Base-by-base conservation (phyloP, 768 basidiomycete species). In the Boletus sp. region DNA sequence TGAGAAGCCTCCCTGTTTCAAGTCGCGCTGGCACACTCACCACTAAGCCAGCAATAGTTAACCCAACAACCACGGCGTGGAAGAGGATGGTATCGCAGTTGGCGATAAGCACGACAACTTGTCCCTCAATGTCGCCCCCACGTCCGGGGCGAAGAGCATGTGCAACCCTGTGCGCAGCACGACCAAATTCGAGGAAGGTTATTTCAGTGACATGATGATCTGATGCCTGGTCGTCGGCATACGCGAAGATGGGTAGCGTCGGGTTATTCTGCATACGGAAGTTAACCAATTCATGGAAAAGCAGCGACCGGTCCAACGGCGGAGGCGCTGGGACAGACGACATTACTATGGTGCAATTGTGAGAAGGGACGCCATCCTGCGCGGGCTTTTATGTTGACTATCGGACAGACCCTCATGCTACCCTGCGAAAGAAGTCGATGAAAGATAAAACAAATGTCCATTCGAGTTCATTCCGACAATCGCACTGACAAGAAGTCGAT, bases 31-130 rank as follows among this genome's bases (percentile, higher is more conserved):
- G 35, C 71, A 70, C 1, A 61, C 71, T 37, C 50, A 75, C 73
- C 29, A 72, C 59, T 7, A 70, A 46, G 40, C 73, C 68, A 4
- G 73, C 70, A 5, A 56, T 54, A 18, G 62, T 61, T 36, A 71
- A 58, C 9, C 72, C 74, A n/a, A 33, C 24, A 4, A 57, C 32
- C 14, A 47, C 24, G 12, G 56, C 45, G 0, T 57, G 56, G 45
- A 33, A 59, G 37, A 29, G 29, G 6, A 73, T 33, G 2, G 64
- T 68, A 47, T 75, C 74, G 11, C 64, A 57, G 6, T 65, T 62
- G 3, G 74, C 74, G 18, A 75, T 56, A 24, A 74, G 37, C 47
- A 71, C 71, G 8, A 73, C 64, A 4, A 73, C 71, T 32, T 65
- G 57, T 11, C 69, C 63, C 33, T 67, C 64, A 5, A 47, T n/a